Evolutionary conservation across 2,329 filamentous ascomycete genomes (phyloP).

Genomic region (Ophioceras dolichostomum): DNA sequence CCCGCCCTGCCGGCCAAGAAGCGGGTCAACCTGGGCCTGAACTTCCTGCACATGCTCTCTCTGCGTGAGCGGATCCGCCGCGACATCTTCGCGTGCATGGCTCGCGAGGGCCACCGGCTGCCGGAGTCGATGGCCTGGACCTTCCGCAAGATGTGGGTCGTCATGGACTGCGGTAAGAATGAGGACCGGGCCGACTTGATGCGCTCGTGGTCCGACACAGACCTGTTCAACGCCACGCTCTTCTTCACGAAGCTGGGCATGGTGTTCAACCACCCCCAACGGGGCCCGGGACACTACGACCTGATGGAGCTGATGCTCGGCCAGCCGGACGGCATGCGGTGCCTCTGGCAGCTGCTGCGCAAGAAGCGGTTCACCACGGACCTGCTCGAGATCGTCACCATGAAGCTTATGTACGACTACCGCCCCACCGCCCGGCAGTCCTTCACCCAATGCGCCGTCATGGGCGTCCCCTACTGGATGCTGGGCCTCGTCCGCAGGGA

Average conservation of each 20-base stretch:
- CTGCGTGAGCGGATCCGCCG: slow-evolving; percentile 41
- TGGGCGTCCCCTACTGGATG: slow-evolving; percentile 37
- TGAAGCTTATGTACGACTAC: slow-evolving; percentile 47
- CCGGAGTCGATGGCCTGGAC: slow-evolving; percentile 21
- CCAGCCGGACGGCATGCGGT: slow-evolving; percentile 36
- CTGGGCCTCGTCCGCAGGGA: slow-evolving; percentile 42
- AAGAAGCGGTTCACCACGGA: slow-evolving; percentile 34
- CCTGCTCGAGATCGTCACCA: slow-evolving; percentile 37
- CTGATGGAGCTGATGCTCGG: slow-evolving; percentile 47
- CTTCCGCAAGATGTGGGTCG: slow-evolving; percentile 54
- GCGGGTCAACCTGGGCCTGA: slow-evolving; percentile 25
- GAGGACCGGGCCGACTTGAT: slow-evolving; percentile 40
- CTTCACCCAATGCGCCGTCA: slow-evolving; percentile 18
- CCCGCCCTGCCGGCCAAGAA: not conserved
- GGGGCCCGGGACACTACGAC: slow-evolving; percentile 24
- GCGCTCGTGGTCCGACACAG: slow-evolving; percentile 44
- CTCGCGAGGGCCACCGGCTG: slow-evolving; percentile 42
- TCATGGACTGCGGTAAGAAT: slow-evolving; percentile 55
- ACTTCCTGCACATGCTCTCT: slow-evolving; percentile 56
- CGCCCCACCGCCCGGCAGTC: slow-evolving; percentile 13
- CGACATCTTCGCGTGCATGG: slow-evolving; percentile 52
- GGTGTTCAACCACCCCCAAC: slow-evolving; percentile 52
- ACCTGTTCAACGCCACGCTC: slow-evolving; percentile 49
- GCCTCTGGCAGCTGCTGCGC: slow-evolving; percentile 49
- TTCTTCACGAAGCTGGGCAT: slow-evolving; percentile 64